Evolutionary conservation across 441 rosid genomes (phyloP).

Genomic region (Mallotus japonicus): DNA sequence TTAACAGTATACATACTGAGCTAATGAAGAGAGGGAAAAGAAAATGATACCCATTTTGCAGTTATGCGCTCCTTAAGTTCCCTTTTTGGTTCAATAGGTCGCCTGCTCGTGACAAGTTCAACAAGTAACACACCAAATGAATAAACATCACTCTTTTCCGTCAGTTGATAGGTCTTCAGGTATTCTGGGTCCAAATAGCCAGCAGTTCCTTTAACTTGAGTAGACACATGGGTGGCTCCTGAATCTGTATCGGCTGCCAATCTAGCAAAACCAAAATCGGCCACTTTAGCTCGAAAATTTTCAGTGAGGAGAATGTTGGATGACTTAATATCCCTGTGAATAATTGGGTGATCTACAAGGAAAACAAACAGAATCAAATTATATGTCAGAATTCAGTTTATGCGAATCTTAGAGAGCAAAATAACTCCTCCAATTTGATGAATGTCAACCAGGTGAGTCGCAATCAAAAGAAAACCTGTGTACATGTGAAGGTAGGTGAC

Average conservation of each 20-base stretch:
- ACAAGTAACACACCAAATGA: slow-evolving; percentile 91
- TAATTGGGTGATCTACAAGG: slow-evolving; percentile 80
- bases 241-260: slow-evolving; percentile 71
- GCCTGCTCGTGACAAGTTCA: slow-evolving; percentile 78
- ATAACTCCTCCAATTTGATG: slow-evolving; percentile 1
- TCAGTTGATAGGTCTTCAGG: slow-evolving; percentile 79
- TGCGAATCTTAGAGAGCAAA: background rate
- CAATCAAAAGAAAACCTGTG: slow-evolving; percentile 49
- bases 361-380: slow-evolving; percentile 24
- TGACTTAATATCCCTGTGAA: slow-evolving; percentile 91
- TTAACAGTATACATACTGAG: background rate
- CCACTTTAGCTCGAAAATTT: slow-evolving; percentile 82
- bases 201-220: slow-evolving; percentile 97
- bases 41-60: slow-evolving; percentile 62
- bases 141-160: slow-evolving; percentile 92
- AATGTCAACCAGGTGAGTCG: background rate
- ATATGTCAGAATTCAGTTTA: background rate
- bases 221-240: slow-evolving; percentile 89
- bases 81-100: slow-evolving; percentile 79
- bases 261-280: slow-evolving; percentile 93
- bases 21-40: slow-evolving; percentile 9
- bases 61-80: slow-evolving; percentile 75
- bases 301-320: slow-evolving; percentile 91
- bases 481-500: slow-evolving; percentile 95
- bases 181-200: slow-evolving; percentile 96